A percentile compares a stretch with the other conserved stretches of the same genome.
Evolutionary conservation across 2,329 filamentous ascomycete species (phyloP).

Genomic region (Epichloe sp.): DNA sequence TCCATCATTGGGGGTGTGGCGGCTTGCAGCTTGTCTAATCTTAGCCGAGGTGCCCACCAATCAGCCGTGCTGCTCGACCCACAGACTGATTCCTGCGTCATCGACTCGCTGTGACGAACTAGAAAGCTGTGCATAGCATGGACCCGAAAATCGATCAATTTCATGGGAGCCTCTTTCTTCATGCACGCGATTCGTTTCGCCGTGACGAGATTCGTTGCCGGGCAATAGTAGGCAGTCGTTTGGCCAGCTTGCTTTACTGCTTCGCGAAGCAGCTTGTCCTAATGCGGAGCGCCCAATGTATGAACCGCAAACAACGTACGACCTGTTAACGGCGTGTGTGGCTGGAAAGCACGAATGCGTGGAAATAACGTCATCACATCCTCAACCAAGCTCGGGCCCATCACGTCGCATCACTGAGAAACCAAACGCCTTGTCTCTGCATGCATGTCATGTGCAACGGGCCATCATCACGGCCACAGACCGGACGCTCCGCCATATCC

Average conservation of each 20-base stretch:
- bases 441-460: neutral
- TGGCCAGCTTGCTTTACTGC: no score
- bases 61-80: conserved; percentile 12
- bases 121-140: no score
- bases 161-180: neutral
- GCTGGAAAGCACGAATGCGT: no score
- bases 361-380: neutral
- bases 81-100: conserved; percentile 17
- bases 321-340: no score
- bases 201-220: neutral
- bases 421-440: no score
- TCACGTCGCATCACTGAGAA: no score
- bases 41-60: conserved; percentile 4
- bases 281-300: no score
- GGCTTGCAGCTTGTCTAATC: neutral
- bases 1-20: neutral
- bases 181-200: neutral
- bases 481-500: neutral
- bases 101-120: conserved; percentile 13
- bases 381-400: no score
- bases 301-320: no score
- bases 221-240: no score
- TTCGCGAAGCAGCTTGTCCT: no score
- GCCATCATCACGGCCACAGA: neutral
- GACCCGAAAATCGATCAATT: neutral